Evolutionary conservation across 495 filamentous ascomycete species (phyloP), one percentile per base, ranked within the genome.

Genomic region (Tuber umbilicatum): DNA sequence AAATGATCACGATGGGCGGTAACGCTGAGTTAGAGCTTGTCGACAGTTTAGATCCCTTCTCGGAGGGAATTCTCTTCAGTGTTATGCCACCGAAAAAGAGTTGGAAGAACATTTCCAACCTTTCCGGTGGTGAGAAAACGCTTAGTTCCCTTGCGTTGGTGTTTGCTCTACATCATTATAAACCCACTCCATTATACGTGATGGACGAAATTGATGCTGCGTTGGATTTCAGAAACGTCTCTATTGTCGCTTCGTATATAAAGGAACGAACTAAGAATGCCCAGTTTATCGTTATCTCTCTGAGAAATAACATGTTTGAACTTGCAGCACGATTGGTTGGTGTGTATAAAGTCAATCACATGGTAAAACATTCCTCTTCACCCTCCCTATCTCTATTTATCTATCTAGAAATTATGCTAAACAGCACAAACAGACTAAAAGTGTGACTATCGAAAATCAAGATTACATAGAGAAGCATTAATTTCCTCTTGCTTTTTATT

Each of bases 121-220:
- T 99, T 76, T 92, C 89, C 35, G 95, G 95, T 85, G 95, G 95
- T 75, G 95, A 99, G 86, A 99, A 99, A 87, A 99, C 95, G 73
- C 85, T 99, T 76, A 95, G 92, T 75, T 93, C 90, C 86, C 85
- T 99, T 85, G 95, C 95, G 71, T 85, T 99, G 76, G 95, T 99
- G 55, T 99, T 99, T 86, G 95, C 95, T 68, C 83, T 99, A 80
- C 95, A 99, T 85, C 96, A 98, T 82, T 99, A 97, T 82, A 97
- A 97, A 85, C 95, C 95, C 10, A 99, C 95, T 60, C 95, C 95
- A 74, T 84, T 99, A 74, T 99, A 99, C 84, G 95, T 99, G 71
- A 99, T 99, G 95, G 95, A 99, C 84, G 95, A 99, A 86, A 99
- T 99, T 84, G 95, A 99, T 85, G 95, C 95, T 27, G 95, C 95